phyloP scores from a whole-genome alignment of 1,284 basidiomycete species.

The Trichosporon faecale region DNA sequence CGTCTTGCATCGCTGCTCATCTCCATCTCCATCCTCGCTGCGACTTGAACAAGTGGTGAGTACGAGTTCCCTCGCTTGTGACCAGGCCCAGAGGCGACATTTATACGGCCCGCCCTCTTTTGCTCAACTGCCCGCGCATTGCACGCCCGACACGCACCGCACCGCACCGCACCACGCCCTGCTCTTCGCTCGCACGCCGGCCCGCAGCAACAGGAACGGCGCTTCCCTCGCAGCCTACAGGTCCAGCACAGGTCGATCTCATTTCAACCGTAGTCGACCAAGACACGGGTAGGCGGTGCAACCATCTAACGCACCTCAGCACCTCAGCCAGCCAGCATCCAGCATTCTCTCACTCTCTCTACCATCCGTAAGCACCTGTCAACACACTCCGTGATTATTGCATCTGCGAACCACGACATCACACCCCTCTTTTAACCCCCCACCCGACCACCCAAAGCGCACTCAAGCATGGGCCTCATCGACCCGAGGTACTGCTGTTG shows the following conservation, averaged over 20 bases:
- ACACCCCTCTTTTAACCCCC: neutral
- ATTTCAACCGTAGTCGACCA: neutral
- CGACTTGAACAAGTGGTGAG: neutral
- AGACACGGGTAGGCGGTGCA: slow-evolving; percentile 10
- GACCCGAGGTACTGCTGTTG: slow-evolving; percentile 50
- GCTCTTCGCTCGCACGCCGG: neutral
- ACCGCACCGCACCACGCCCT: neutral
- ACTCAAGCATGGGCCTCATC: slow-evolving; percentile 26
- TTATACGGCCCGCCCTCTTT: slow-evolving; percentile 9
- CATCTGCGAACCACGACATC: neutral
- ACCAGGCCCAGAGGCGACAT: neutral
- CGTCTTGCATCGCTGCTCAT: neutral
- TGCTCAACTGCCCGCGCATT: neutral
- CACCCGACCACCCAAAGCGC: slow-evolving; percentile 1
- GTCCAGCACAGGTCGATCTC: neutral
- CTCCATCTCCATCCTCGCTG: neutral
- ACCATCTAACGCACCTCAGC: neutral
- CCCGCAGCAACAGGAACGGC: neutral
- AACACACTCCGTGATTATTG: neutral
- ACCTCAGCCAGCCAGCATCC: neutral
- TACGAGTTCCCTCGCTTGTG: neutral
- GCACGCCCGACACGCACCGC: too few relatives aligned
- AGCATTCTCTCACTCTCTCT: neutral
- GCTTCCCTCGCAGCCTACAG: neutral
- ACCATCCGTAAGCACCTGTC: neutral